These are phyloP conservation scores for Saturnispora besseyi DNA, from an alignment of 805 yeast genomes.

Conservation along the genomic window DNA sequence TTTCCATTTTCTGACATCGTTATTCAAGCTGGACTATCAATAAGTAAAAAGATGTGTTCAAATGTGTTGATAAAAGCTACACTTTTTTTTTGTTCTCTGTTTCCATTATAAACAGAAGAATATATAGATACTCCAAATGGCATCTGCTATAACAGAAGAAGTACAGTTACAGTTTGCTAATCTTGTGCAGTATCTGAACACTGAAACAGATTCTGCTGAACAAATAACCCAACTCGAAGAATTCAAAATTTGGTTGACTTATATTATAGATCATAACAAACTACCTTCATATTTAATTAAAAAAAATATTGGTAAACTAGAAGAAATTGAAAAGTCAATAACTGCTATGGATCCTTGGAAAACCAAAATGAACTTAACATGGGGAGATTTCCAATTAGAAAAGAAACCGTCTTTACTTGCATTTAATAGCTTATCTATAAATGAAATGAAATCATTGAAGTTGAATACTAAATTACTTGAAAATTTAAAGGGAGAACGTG, in stretches of 20 bases:
- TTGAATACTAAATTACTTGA: not conserved
- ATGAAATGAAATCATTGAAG: not conserved
- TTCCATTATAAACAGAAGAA: not conserved
- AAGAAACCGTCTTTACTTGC: not conserved
- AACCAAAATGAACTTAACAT: not conserved
- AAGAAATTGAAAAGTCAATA: conserved; percentile 10
- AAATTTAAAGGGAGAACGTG: not conserved
- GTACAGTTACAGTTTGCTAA: conserved; percentile 11
- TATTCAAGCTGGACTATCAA: not conserved
- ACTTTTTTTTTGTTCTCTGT: not conserved
- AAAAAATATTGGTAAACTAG: conserved; percentile 14
- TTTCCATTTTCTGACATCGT: not conserved
- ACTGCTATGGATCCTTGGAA: not conserved
- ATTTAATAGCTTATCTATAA: not conserved
- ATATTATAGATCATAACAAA: conserved; percentile 7
- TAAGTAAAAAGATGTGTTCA: not conserved
- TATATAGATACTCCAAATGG: conserved; percentile 4
- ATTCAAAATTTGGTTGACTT: conserved; percentile 16
- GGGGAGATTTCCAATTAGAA: not conserved
- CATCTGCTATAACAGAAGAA: conserved; percentile 14
- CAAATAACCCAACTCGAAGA: not conserved
- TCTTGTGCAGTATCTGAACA: not conserved
- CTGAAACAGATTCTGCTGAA: not conserved
- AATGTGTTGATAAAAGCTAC: not conserved
- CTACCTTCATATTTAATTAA: conserved; percentile 23